Percentiles rank a stretch among this genome's conserved stretches.
Evolutionary conservation across 306 rosid species (phyloP).

Genomic region (Rosa chinensis): DNA sequence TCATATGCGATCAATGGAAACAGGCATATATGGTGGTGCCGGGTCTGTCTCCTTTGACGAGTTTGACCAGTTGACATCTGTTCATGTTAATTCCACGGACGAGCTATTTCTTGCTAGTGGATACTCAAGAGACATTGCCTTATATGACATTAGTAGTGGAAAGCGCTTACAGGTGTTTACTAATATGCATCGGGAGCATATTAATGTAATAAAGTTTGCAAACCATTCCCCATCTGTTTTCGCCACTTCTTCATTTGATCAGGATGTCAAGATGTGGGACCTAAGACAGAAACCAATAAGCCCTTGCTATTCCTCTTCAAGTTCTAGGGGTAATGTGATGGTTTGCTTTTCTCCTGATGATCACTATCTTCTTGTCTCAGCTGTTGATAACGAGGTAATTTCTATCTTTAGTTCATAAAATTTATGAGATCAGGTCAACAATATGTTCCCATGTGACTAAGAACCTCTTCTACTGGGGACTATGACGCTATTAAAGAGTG

Average conservation of each 20-base stretch:
- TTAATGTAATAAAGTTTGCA: conserved; percentile 80
- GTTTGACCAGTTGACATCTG: conserved; percentile 83
- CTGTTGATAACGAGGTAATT: conserved; percentile 82
- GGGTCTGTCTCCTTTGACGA: conserved; percentile 62
- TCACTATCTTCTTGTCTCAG: conserved; percentile 76
- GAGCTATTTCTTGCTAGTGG: conserved; percentile 89
- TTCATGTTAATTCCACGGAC: conserved; percentile 74
- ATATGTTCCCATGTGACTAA: not conserved
- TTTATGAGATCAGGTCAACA: conserved; percentile 10
- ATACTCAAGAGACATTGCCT: conserved; percentile 77
- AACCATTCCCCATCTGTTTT: conserved; percentile 78
- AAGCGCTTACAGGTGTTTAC: conserved; percentile 65
- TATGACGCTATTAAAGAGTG: not conserved
- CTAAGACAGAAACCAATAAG: conserved; percentile 71
- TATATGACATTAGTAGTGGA: conserved; percentile 70
- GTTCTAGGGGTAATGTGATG: conserved; percentile 85
- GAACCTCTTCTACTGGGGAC: not conserved
- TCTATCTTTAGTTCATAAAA: not conserved
- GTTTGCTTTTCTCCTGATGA: conserved; percentile 94
- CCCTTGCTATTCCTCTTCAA: conserved; percentile 73
- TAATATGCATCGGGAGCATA: conserved; percentile 80
- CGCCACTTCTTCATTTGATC: conserved; percentile 85
- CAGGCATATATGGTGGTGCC: conserved; percentile 41
- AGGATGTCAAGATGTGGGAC: conserved; percentile 86
- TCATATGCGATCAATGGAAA: conserved; percentile 33